These are phyloP conservation scores for Terana coerulea DNA, from an alignment of 768 basidiomycete genomes.

Conservation along the genomic window DNA sequence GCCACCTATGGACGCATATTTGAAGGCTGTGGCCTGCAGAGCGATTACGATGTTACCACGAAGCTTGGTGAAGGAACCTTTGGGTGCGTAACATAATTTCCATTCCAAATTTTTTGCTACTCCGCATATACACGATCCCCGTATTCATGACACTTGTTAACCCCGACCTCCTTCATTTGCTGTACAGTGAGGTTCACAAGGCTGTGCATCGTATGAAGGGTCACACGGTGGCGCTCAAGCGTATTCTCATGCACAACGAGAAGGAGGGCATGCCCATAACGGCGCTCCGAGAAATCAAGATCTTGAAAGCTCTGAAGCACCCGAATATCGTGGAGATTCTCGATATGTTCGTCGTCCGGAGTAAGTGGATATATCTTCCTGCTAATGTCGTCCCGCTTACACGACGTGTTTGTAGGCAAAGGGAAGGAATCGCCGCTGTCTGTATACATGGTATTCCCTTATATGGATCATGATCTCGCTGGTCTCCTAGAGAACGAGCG, in stretches of 20 bases:
- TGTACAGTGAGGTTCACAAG: conserved; percentile 82
- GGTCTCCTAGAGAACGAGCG: conserved; percentile 90
- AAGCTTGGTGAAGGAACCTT: conserved; percentile 98
- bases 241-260: conserved; percentile 95
- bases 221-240: conserved; percentile 79
- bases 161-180: conserved; percentile 6
- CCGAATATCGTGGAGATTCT: conserved; percentile 81
- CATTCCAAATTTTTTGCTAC: too few species aligned
- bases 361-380: conserved; percentile 37
- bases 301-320: conserved; percentile 86
- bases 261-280: conserved; percentile 98
- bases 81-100: conserved; percentile 82
- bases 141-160: background rate
- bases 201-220: conserved; percentile 64
- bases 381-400: too few species aligned
- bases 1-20: conserved; percentile 66
- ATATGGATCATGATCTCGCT: conserved; percentile 99
- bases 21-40: conserved; percentile 64
- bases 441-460: conserved; percentile 98
- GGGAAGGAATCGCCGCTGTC: conserved; percentile 66
- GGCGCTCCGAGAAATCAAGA: conserved; percentile 94
- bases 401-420: conserved; percentile 45
- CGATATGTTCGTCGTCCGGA: conserved; percentile 89
- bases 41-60: conserved; percentile 75
- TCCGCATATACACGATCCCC: background rate